Evolutionary conservation across 805 yeast genomes (phyloP).

Genomic region (Wickerhamomyces ciferrii): DNA sequence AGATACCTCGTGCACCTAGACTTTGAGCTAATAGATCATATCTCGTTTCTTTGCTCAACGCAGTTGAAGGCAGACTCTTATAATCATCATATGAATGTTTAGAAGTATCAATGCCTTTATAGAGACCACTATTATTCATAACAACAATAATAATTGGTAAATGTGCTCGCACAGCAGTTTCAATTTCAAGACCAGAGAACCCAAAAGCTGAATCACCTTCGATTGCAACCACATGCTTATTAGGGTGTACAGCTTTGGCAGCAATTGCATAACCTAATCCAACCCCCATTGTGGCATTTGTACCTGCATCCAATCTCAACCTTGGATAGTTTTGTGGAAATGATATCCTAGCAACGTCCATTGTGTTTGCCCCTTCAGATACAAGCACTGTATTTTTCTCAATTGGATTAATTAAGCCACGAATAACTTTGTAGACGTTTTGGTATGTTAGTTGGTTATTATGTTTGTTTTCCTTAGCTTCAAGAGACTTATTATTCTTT

Average conservation of each 20-base stretch:
- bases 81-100: conserved; percentile 19
- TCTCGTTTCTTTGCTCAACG: conserved; percentile 47
- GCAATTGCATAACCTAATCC: conserved; percentile 70
- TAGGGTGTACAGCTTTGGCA: conserved; percentile 42
- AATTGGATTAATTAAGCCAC: conserved; percentile 30
- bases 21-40: conserved; percentile 53
- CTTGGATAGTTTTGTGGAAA: conserved; percentile 50
- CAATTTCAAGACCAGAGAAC: conserved; percentile 68
- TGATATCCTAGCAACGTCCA: conserved; percentile 64
- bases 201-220: conserved; percentile 81
- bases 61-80: conserved; percentile 48
- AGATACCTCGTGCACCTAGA: conserved; percentile 51
- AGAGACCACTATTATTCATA: conserved; percentile 73
- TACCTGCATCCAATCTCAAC: conserved; percentile 64
- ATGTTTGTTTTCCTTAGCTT: conserved; percentile 25
- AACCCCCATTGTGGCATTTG: conserved; percentile 75
- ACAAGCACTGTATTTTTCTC: conserved; percentile 36
- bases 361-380: conserved; percentile 74
- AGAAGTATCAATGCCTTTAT: conserved; percentile 49
- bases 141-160: conserved; percentile 53
- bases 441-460: conserved; percentile 37
- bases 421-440: conserved; percentile 44
- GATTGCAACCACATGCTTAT: conserved; percentile 45
- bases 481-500: conserved; percentile 27
- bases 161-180: conserved; percentile 53